Conservation (phyloP, 1,284 basidiomycete species). For the Ganoderma resinaceum region DNA sequence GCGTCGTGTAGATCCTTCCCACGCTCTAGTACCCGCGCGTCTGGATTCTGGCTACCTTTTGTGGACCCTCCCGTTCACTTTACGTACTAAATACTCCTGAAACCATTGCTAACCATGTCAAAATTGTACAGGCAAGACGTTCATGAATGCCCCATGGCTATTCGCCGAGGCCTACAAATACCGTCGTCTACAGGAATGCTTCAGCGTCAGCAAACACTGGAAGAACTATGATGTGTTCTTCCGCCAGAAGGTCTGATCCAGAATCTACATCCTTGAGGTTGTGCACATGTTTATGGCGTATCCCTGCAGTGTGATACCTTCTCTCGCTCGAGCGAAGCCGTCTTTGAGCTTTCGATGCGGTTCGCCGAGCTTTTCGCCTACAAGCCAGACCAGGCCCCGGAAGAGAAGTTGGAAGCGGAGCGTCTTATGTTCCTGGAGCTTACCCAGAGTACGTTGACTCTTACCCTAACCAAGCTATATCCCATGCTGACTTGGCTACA, state of each 20-base stretch:
- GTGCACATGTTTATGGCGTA: constrained; percentile 8
- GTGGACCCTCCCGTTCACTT: neutral
- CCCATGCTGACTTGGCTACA: constrained; percentile 37
- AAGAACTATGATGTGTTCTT: constrained; percentile 91
- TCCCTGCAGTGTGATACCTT: constrained; percentile 88
- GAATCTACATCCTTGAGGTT: neutral
- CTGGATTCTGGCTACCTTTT: constrained; percentile 3
- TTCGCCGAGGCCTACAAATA: constrained; percentile 99
- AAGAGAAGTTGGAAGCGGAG: constrained; percentile 77
- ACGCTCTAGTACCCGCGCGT: neutral
- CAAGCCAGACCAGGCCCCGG: constrained; percentile 58
- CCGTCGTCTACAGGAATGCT: constrained; percentile 94
- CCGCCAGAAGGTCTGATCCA: constrained; percentile 75
- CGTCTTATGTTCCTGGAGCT: constrained; percentile 94
- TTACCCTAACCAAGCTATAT: neutral
- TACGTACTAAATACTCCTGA: neutral
- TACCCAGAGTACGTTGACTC: constrained; percentile 65
- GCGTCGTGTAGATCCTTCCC: constrained; percentile 10
- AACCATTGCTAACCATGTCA: constrained; percentile 6
- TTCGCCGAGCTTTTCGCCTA: constrained; percentile 89
- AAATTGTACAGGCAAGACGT: constrained; percentile 77
- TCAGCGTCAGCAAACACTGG: constrained; percentile 94
- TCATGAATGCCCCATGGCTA: constrained; percentile 96
- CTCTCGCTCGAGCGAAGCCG: constrained; percentile 90
- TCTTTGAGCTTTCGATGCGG: constrained; percentile 94